Evolutionary conservation across 2,329 filamentous ascomycete genomes (phyloP), one percentile per base, ranked within the genome.

Genomic region (Ceratocystis destructans): DNA sequence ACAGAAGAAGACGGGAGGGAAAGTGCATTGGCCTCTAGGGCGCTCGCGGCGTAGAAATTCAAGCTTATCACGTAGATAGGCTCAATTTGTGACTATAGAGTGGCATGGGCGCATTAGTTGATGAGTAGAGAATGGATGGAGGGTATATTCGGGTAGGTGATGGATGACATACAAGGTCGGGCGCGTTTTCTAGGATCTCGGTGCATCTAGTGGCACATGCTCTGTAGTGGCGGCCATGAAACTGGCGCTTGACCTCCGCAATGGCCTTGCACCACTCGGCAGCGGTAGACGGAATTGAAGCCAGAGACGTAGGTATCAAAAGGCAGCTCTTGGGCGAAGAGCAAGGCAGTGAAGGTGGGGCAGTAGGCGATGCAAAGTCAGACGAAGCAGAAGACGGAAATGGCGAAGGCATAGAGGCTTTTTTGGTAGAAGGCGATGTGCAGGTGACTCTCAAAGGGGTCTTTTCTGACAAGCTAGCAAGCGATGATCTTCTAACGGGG

Each of bases 21-120:
- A 33, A 78, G 77, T 1, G 81, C 81, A 70, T 82, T 81, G 75
- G 80, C 79, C 70, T 85, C 83, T 53, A 83, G 77, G 15, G 82
- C 80, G n/a, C 77, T 79, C 22, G 83, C 83, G n/a, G 82, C 82
- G 69, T 84, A 85, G 72, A 85, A 84, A 71, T 83, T 79, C 5
- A 85, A 76, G 68, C 83, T 84, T 69, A 85, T 80, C 44, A 83
- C 75, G 70, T 84, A 80, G 5, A 80, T 75, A 1, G 81, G 79
- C 71, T 83, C 80, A 22, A 80, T 74, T 31, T 75, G 71, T 12
- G 75, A 75, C 72, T 73, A n/a, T 0, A 25, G 7, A 46, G 37
- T 61, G 48, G 8, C 48, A 53, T 62, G 67, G 72, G 69, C 72
- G 67, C 59, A 57, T 65, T 4, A 12, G 22, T 59, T 4, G 28